Evolutionary conservation across 1,284 basidiomycete species (phyloP).

Genomic region (Malassezia furfur): DNA sequence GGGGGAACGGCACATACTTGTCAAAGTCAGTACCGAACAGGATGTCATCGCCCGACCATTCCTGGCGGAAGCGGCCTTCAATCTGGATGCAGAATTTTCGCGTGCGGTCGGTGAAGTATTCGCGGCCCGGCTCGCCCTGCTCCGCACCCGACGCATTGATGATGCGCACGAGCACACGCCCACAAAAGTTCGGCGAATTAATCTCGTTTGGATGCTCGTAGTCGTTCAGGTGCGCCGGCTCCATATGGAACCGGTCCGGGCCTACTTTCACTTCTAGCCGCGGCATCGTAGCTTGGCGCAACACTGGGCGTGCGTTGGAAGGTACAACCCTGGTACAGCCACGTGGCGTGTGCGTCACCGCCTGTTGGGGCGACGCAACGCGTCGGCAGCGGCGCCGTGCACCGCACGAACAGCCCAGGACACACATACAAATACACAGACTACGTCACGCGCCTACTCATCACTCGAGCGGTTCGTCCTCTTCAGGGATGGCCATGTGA

Average conservation of each 20-base stretch:
- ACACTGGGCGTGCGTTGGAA: too few relatives aligned
- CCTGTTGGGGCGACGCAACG: too few relatives aligned
- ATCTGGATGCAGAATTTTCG: conserved; percentile 50
- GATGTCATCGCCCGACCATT: conserved; percentile 33
- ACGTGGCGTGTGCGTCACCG: too few relatives aligned
- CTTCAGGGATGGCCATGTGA: background rate
- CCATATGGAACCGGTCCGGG: conserved; percentile 45
- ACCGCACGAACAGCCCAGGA: too few relatives aligned
- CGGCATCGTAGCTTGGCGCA: conserved; percentile 22
- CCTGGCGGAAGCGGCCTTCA: conserved; percentile 50
- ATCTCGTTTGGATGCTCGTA: conserved; percentile 47
- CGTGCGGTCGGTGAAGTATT: conserved; percentile 44
- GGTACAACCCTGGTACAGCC: too few relatives aligned
- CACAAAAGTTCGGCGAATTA: conserved; percentile 49
- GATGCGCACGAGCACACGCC: conserved; percentile 50
- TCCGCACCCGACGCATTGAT: conserved; percentile 46
- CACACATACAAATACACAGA: too few relatives aligned
- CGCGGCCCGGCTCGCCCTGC: conserved; percentile 33
- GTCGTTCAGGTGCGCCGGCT: conserved; percentile 48
- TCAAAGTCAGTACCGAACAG: conserved; percentile 45
- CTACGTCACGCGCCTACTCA: background rate
- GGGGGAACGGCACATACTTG: conserved; percentile 42
- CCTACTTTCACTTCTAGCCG: conserved; percentile 48
- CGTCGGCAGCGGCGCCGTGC: too few relatives aligned
- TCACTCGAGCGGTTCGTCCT: background rate